Percentiles rank a stretch among this genome's conserved stretches.
Conservation (phyloP, 768 basidiomycete genomes). For the Collybiopsis luxurians region DNA sequence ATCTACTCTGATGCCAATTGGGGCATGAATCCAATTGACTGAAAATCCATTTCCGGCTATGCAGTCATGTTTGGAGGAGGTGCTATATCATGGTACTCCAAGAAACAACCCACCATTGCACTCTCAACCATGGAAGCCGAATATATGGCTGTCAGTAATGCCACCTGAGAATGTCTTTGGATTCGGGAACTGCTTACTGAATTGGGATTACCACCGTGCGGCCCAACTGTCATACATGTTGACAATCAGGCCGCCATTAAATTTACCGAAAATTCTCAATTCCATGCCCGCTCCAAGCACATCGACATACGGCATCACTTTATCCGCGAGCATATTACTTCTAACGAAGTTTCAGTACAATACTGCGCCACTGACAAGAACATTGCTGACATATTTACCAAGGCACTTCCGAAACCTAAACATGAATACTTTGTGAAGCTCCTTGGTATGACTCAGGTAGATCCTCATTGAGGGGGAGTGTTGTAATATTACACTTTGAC, state of each 20-base stretch:
- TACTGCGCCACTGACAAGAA: conserved; percentile 26
- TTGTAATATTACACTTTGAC: too few relatives aligned
- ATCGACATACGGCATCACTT: conserved; percentile 33
- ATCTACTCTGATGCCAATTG: too few relatives aligned
- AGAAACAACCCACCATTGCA: too few relatives aligned
- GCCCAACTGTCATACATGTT: too few relatives aligned
- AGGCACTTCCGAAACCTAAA: neutral
- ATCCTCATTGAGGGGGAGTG: neutral
- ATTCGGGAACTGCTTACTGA: too few relatives aligned
- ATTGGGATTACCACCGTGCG: too few relatives aligned
- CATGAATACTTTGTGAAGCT: neutral
- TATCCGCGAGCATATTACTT: conserved; percentile 21
- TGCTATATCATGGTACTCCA: too few relatives aligned
- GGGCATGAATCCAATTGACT: too few relatives aligned
- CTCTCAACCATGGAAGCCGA: too few relatives aligned
- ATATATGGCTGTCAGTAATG: neutral
- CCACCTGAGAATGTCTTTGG: conserved; percentile 17
- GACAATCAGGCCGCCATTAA: too few relatives aligned
- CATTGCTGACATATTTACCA: conserved; percentile 21
- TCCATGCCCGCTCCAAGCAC: conserved; percentile 32
- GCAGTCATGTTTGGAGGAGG: too few relatives aligned
- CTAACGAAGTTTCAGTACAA: conserved; percentile 16
- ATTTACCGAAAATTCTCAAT: conserved; percentile 21
- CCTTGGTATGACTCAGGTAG: neutral
- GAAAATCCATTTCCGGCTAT: too few relatives aligned